Base-by-base conservation (phyloP, 2,329 filamentous ascomycete species). In the Neocucurbitaria cava region DNA sequence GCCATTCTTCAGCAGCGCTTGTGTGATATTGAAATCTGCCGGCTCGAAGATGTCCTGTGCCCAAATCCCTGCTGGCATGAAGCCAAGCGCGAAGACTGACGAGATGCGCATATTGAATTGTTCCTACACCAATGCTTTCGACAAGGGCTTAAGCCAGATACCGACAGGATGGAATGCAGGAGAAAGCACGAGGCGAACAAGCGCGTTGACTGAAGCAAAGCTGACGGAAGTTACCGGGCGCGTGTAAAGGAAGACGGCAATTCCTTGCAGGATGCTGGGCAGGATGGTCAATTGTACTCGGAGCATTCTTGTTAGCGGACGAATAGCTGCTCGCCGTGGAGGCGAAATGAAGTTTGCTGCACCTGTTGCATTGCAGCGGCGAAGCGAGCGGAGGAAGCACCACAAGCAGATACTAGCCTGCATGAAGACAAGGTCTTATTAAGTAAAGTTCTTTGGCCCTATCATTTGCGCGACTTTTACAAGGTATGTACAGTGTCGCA, bases 1-100 rank as follows among this genome's bases (percentile, higher is more conserved):
- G 21, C 56, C 59, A 35, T 58, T 55, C 6, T 51, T 30, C 10
- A 59, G 24, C 6, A 67, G 52, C 2, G 58, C 55, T 11, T 53
- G 43, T 7, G 52, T 54, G n/a, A 60, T n/a, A 31, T 63, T 33
- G 33, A 60, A 58, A 17, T 51, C 18, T 3, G 46, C 10, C 18
- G 50, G 41, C 39, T 56, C 59, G 35, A 58, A 59, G 21, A 17
- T 5, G 11, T 50, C 20, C 42, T 57, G 46, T 2, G 49, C 46
- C 13, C 40, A 28, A 30, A 40, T 21, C 23, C 17, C 24, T 21
- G 18, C 26, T 18, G 46, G 31, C 5, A 46, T 24, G 26, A 54
- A 23, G 33, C 53, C 18, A 30, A 56, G 23, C 26, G 35, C 15
- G 18, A 36, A 8, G 6, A 41, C 11, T 21, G 21, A 17, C 1